Conservation (phyloP, 805 yeast genomes). For the Lipomyces starkeyi region DNA sequence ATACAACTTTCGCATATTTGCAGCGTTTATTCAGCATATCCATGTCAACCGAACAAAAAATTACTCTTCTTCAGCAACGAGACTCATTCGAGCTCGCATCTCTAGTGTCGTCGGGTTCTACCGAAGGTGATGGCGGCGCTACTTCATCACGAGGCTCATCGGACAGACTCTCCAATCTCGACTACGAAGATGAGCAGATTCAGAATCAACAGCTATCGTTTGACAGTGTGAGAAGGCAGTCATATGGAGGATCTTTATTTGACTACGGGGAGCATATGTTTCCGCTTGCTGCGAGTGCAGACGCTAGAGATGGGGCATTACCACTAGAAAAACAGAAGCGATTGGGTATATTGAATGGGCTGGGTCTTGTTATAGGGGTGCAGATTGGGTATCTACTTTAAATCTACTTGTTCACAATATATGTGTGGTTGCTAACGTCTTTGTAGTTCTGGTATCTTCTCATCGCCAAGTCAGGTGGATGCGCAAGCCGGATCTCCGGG, state of each 20-base stretch:
- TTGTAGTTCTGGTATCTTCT: constrained; percentile 49
- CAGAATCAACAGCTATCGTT: constrained; percentile 24
- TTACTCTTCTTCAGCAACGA: constrained; percentile 2
- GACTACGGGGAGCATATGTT: constrained; percentile 43
- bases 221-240: constrained; percentile 16
- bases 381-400: constrained; percentile 47
- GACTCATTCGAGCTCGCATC: constrained; percentile 47
- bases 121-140: constrained; percentile 18
- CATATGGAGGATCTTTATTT: constrained; percentile 37
- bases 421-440: not conserved
- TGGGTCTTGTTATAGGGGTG: constrained; percentile 50
- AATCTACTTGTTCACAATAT: not conserved
- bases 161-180: constrained; percentile 38
- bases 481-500: constrained; percentile 49
- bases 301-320: constrained; percentile 27
- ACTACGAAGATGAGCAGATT: constrained; percentile 28
- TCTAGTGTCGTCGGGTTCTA: constrained; percentile 43
- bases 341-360: constrained; percentile 44
- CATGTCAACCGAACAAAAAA: not conserved
- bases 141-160: constrained; percentile 32
- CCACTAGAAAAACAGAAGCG: constrained; percentile 42
- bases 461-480: constrained; percentile 51
- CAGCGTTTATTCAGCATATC: not conserved
- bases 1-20: not conserved
- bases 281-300: constrained; percentile 41